Conservation (phyloP, 768 basidiomycete species). For the Neoboletus subvelutipes region DNA sequence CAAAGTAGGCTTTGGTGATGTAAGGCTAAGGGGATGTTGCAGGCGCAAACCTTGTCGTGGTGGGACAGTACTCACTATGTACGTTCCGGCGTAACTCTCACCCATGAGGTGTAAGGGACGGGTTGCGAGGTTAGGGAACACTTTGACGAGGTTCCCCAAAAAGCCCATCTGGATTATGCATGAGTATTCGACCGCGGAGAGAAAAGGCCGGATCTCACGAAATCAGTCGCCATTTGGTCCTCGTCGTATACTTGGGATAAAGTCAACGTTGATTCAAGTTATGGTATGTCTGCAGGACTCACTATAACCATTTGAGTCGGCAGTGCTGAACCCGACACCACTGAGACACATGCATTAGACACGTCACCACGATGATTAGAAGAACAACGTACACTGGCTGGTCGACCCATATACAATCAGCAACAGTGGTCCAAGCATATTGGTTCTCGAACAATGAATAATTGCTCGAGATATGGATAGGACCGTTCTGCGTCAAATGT, state of each 20-base stretch:
- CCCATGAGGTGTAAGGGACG: conserved; percentile 70
- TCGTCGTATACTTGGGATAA: conserved; percentile 50
- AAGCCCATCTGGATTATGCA: conserved; percentile 58
- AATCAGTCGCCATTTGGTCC: conserved; percentile 60
- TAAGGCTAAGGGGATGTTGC: conserved; percentile 52
- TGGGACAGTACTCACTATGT: conserved; percentile 49
- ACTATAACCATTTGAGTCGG: conserved; percentile 62
- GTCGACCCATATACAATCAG: conserved; percentile 74
- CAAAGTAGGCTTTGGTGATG: conserved; percentile 71
- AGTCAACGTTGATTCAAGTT: neutral
- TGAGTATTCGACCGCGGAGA: conserved; percentile 1
- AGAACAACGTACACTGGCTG: conserved; percentile 54
- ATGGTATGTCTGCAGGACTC: conserved; percentile 11
- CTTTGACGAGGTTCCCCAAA: conserved; percentile 65
- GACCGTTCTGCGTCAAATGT: conserved; percentile 56
- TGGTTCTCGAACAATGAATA: conserved; percentile 50
- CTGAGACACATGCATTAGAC: conserved; percentile 28
- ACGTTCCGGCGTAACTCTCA: conserved; percentile 75
- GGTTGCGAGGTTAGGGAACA: conserved; percentile 66
- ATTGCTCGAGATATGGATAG: conserved; percentile 55
- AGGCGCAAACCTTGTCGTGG: neutral
- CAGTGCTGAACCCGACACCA: conserved; percentile 64
- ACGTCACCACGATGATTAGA: neutral
- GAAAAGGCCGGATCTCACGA: conserved; percentile 33
- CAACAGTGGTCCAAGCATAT: conserved; percentile 57